Base-by-base conservation (phyloP, 345 rosid genomes). In the Linum lewisii region DNA sequence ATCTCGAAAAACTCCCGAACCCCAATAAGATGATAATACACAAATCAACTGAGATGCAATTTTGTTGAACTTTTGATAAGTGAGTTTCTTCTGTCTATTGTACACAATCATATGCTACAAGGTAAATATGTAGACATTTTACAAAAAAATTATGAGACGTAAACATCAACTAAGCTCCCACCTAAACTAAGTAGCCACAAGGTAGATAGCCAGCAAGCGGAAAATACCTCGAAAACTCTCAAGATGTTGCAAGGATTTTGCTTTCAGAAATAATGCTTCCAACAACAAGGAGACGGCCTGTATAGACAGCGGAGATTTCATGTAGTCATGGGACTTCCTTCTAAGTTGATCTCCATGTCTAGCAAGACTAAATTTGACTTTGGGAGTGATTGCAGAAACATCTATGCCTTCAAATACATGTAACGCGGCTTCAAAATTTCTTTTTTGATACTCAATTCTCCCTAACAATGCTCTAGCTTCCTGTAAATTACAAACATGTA, bases 391-490 rank as follows among this genome's bases (percentile, higher is more conserved):
- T 58, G 88, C 77, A 63, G 81, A 76, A 47, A 84, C 73, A 72
- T 88, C 91, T 69, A 88, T 88, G 51, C 96, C 96, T 74, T 86
- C 96, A 77, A 82, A 88, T 14, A 88, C 96, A 70, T 81, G 82
- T 59, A 88, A 75, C 44, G 95, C 95, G 44, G 84, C 91, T 67
- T 88, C 89, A 63, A 81, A 63, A 55, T 84, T 88, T 55, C 96
- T 91, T 59, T 84, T 86, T 65, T 88, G 95, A 79, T 81, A 88
- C 69, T 88, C 96, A 2, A 82, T 83, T 69, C 90, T 86, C 66
- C 96, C 96, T 66, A 86, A 66, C 71, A 86, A 72, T 24, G 96
- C 95, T 63, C 96, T 84, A 23, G 90, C 96, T 73, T 88, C 95
- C 96, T 88, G 69, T 29, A 58, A 57, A 68, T 57, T 32, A 22